Evolutionary conservation across 1,284 basidiomycete genomes (phyloP), one percentile per base, ranked within the genome.

Genomic region (Inonotus obliquus): DNA sequence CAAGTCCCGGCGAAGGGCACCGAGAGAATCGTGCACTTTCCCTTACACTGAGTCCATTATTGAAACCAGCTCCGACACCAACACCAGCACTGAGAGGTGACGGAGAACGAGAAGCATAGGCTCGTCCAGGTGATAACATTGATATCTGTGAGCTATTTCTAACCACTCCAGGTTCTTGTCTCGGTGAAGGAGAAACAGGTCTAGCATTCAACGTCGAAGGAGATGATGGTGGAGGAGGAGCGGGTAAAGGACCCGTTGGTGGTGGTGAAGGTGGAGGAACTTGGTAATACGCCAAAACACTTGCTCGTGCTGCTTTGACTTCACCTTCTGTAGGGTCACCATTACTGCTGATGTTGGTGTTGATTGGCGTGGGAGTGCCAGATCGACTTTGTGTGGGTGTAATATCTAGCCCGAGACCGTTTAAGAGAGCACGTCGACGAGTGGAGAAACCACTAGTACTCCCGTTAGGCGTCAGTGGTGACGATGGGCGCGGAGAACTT

Each of bases 221-320:
- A 13, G 47, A 49, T 10, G 47, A 23, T 14, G 21, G 4, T 6
- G 23, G 55, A 14, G 57, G 57, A 0, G 57, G 48, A 7, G 45
- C 32, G 7, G 63, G 63, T 13, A 64, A 54, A 23, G 63, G 63
- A 19, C 54, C 57, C 7, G 63, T 57, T 21, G 63, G 63, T 11
- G 63, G 63, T 4, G 63, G 63, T 17, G 63, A 64, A 29, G 63
- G 63, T 21, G 63, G 63, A 3, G 63, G 63, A 10, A 61, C 52
- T 11, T 60, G 19, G 54, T 64, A 64, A 49, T 64, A 64, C 13
- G 53, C 59, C 19, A 64, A 38, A 21, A 64, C 63, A 23, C 54
- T 61, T 29, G 59, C 59, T 17, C 63, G 59, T 3, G 54, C 25
- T 3, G 63, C 54, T 38, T 14, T 51, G 23, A 58, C 29, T 13